phyloP scores from a whole-genome alignment of 208 protist species.

The Trypanosoma vivax region DNA sequence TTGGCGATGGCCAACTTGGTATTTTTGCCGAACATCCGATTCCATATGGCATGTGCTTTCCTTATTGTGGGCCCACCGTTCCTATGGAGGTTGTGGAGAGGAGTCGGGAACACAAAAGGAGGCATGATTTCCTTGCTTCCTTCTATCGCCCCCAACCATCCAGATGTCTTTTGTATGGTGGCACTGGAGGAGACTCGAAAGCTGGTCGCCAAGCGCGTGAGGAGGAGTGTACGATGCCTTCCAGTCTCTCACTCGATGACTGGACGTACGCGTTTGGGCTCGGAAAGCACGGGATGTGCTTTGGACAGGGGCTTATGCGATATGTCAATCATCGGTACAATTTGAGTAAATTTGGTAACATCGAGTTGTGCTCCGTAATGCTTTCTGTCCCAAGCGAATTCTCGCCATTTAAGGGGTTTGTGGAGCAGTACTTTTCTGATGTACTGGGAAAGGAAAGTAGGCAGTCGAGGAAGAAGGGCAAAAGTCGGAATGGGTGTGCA shows the following conservation, averaged over 20 bases:
- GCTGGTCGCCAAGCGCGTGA: not conserved
- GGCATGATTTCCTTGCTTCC: not conserved
- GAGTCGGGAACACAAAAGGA: conserved; percentile 1
- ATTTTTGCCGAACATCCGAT: conserved; percentile 47
- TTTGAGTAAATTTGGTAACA: conserved; percentile 72
- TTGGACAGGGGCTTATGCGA: conserved; percentile 68
- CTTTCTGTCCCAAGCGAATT: conserved; percentile 67
- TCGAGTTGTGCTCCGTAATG: conserved; percentile 79
- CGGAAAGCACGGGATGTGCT: conserved; percentile 58
- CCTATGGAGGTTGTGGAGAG: conserved; percentile 51
- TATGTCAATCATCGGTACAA: conserved; percentile 90
- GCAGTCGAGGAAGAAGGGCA: not conserved
- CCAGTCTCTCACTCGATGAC: conserved; percentile 54
- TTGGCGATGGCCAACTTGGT: conserved; percentile 56
- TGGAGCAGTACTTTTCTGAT: conserved; percentile 2
- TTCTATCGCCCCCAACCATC: not conserved
- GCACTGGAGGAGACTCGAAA: not conserved
- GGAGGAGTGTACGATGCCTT: conserved; percentile 7
- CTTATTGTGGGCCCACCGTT: conserved; percentile 64
- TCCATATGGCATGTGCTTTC: conserved; percentile 74
- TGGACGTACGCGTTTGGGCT: conserved; percentile 82
- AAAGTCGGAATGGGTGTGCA: not conserved
- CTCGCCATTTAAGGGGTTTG: conserved; percentile 9
- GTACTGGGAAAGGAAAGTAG: not conserved
- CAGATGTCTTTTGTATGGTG: conserved; percentile 5